Evolutionary conservation across 257 asterid genomes (phyloP).

Genomic region (Sherardia arvensis): DNA sequence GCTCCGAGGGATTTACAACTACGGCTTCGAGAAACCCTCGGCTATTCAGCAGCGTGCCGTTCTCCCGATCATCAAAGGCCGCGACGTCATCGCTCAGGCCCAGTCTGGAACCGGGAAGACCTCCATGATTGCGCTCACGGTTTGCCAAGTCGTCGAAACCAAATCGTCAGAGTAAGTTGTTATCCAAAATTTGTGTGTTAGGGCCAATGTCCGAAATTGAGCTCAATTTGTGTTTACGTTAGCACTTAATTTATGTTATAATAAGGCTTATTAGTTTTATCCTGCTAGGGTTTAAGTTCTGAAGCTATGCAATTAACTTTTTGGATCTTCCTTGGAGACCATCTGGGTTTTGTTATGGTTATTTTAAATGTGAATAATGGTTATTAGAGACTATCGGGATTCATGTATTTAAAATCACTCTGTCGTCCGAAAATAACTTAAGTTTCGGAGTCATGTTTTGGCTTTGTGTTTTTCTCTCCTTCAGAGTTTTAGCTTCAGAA

Average conservation of each 20-base stretch:
- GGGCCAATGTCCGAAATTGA: neutral
- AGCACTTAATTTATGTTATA: neutral
- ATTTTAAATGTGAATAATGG: no score
- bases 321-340: neutral
- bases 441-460: no score
- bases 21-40: constrained; percentile 91
- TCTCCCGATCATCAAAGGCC: constrained; percentile 66
- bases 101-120: constrained; percentile 92
- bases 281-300: neutral
- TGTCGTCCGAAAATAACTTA: no score
- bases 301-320: neutral
- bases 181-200: neutral
- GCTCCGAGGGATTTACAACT: constrained; percentile 66
- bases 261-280: neutral
- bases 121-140: constrained; percentile 91
- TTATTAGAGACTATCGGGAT: no score
- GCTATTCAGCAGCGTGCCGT: constrained; percentile 92
- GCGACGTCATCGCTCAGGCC: constrained; percentile 92
- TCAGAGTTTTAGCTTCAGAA: neutral
- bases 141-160: constrained; percentile 78
- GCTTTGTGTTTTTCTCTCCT: no score
- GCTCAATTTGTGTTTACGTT: neutral
- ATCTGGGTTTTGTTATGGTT: neutral
- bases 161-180: constrained; percentile 68
- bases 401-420: no score